phyloP scores from a whole-genome alignment of 805 yeast species.

The Cyberlindnera mississippiensis region DNA sequence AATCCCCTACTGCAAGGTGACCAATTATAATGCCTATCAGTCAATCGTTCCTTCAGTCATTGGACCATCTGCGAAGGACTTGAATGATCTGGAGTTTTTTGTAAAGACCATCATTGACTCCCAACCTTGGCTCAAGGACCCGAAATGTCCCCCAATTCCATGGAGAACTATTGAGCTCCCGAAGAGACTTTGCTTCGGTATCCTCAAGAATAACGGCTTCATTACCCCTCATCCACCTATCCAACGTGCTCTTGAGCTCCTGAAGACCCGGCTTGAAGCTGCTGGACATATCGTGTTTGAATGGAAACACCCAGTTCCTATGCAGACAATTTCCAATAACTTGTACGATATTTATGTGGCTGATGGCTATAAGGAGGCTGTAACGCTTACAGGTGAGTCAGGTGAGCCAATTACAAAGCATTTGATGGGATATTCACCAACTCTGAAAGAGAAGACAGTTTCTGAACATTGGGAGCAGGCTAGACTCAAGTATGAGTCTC shows the following conservation, averaged over 20 bases:
- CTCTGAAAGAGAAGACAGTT: constrained; percentile 10
- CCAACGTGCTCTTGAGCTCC: constrained; percentile 38
- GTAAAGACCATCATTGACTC: constrained; percentile 29
- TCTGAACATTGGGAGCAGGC: constrained; percentile 40
- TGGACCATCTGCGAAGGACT: constrained; percentile 42
- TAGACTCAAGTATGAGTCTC: constrained; percentile 31
- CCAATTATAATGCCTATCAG: constrained; percentile 30
- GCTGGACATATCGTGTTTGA: constrained; percentile 42
- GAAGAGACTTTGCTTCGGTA: constrained; percentile 37
- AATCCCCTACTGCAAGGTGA: constrained; percentile 31
- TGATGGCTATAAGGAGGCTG: constrained; percentile 8
- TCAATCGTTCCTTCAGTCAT: constrained; percentile 50
- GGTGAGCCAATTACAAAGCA: constrained; percentile 17
- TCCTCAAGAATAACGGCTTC: constrained; percentile 38
- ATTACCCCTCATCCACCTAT: constrained; percentile 51
- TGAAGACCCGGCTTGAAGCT: constrained; percentile 24
- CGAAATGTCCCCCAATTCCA: constrained; percentile 33
- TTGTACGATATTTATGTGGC: constrained; percentile 8
- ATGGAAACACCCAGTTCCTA: constrained; percentile 16
- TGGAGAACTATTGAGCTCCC: constrained; percentile 29
- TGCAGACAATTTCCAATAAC: constrained; percentile 1
- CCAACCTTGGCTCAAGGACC: constrained; percentile 42
- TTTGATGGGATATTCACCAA: constrained; percentile 26
- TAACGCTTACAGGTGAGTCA: background rate
- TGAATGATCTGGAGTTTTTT: constrained; percentile 34